Base-by-base conservation (phyloP, 177 flowering plant genomes). In the Vitis hybrid region DNA sequence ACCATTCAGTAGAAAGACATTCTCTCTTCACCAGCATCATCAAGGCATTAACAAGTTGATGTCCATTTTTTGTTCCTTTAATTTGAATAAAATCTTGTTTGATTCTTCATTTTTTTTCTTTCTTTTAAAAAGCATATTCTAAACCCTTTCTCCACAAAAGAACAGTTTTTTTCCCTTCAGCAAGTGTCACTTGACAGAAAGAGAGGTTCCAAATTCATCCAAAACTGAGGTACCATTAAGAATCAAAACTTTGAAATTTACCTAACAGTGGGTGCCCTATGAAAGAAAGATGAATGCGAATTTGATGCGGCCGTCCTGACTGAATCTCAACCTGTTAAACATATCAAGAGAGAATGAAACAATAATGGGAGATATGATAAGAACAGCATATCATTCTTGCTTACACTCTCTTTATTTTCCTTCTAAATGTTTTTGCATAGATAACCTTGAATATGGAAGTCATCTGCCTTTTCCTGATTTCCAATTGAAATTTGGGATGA, bases 301-400 rank as follows among this genome's bases (percentile, higher is more conserved):
- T 95, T 85, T 93, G 99, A 75, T 93, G 99, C 16, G 99, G 97
- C 5, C 99, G 83, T 60, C 99, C 99, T 56, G 99, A 89, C 72
- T 90, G 89, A 70, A 95, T 93, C 78, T 91, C 92, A 63, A 95
- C 97, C 99, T 95, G 77, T 55, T 19, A 68, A 66, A 61, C 65
- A 70, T 3, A 62, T 7, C 22, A 59, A 16, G 20, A 61, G 13
- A 67, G 48, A 57, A 48, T 39, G 45, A 50, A 48, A 34, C 3
- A 58, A 16, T 20, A 20, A 4, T 39, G 39, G 22, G 29, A 50
- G 14, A 50, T 26, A 26, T 6, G 56, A 18, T 10, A 39, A 3
- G 31, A 14, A 19, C 20, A 20, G 49, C 56, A 14, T 26, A 22
- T 20, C 18, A 64, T 54, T 11, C 4, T 64, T 52, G 31, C 34